Conservation (phyloP, 1,284 basidiomycete genomes). For the Marasmius oreades region DNA sequence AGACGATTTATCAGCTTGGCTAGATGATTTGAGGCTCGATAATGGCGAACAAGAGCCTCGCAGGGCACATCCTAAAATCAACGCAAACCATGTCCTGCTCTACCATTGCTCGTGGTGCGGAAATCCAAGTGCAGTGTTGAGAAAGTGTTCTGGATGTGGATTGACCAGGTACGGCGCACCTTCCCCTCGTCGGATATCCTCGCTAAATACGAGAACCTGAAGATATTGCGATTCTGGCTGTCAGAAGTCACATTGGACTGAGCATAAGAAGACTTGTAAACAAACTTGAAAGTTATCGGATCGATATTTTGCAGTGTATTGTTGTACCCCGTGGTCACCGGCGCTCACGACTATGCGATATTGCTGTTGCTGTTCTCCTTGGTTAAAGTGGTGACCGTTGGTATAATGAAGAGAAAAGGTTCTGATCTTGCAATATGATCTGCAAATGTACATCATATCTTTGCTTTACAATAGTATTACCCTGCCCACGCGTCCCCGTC, state of each 20-base stretch:
- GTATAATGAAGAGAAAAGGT: background rate
- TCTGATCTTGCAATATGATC: background rate
- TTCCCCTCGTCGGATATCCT: too few relatives aligned
- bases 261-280: slow-evolving; percentile 40
- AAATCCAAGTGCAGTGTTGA: slow-evolving; percentile 12
- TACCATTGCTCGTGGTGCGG: slow-evolving; percentile 28
- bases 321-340: too few relatives aligned
- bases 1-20: slow-evolving; percentile 54
- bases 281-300: background rate
- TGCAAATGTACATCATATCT: background rate
- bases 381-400: background rate
- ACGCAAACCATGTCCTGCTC: slow-evolving; percentile 39
- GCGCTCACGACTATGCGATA: too few relatives aligned
- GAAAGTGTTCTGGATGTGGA: slow-evolving; percentile 13
- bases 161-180: slow-evolving; percentile 26
- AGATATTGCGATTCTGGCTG: slow-evolving; percentile 51
- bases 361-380: too few relatives aligned
- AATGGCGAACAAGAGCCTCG: slow-evolving; percentile 32
- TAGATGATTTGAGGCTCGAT: slow-evolving; percentile 43
- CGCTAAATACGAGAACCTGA: too few relatives aligned
- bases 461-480: background rate
- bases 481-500: background rate
- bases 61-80: slow-evolving; percentile 37
- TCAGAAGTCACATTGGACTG: slow-evolving; percentile 48
- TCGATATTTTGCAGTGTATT: too few relatives aligned